Percentiles rank a stretch among this genome's conserved stretches.
These are phyloP conservation scores for Suillus plorans DNA, from an alignment of 768 basidiomycete species.

Conservation along the genomic window DNA sequence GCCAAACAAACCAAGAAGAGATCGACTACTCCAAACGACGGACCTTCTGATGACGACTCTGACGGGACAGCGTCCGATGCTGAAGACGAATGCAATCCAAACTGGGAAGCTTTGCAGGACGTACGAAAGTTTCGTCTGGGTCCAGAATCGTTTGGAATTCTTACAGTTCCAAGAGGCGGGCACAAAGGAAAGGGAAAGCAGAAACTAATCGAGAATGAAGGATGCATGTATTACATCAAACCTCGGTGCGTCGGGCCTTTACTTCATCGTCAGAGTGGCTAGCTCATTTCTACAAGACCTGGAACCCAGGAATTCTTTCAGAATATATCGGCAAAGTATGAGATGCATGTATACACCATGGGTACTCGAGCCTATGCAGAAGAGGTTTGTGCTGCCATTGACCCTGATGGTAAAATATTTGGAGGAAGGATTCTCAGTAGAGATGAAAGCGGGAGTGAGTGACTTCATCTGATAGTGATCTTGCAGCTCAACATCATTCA, in stretches of 20 bases:
- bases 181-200: slow-evolving; percentile 55
- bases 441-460: slow-evolving; percentile 95
- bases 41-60: slow-evolving; percentile 34
- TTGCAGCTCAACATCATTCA: slow-evolving; percentile 14
- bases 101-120: slow-evolving; percentile 89
- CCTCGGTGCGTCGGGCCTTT: slow-evolving; percentile 64
- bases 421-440: slow-evolving; percentile 86
- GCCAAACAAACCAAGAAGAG: slow-evolving; percentile 48
- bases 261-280: not conserved
- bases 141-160: slow-evolving; percentile 65
- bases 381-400: slow-evolving; percentile 91
- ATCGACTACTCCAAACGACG: slow-evolving; percentile 30
- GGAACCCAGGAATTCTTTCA: slow-evolving; percentile 81
- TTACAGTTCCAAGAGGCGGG: slow-evolving; percentile 38
- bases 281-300: slow-evolving; percentile 48
- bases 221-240: slow-evolving; percentile 97
- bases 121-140: slow-evolving; percentile 86
- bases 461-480: slow-evolving; percentile 2
- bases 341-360: slow-evolving; percentile 99
- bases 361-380: slow-evolving; percentile 97
- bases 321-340: slow-evolving; percentile 74
- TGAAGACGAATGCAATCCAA: slow-evolving; percentile 80
- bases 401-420: slow-evolving; percentile 84
- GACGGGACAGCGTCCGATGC: slow-evolving; percentile 38
- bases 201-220: slow-evolving; percentile 69